phyloP scores from a whole-genome alignment of 768 basidiomycete species.

The Neoboletus brunneissimus region DNA sequence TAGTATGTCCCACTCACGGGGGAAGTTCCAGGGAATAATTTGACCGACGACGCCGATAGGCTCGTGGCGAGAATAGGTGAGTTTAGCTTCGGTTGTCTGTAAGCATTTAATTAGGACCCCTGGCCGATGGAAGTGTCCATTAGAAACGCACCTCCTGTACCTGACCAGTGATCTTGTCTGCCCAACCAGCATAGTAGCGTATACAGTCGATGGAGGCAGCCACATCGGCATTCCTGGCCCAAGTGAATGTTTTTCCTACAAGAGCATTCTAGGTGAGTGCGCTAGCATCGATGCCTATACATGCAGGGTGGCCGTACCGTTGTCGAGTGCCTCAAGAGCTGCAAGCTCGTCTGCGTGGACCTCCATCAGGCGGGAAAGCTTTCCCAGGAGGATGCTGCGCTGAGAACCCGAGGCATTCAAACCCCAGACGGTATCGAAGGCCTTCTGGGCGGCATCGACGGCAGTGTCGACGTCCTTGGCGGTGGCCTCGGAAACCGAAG shows the following conservation, averaged over 20 bases:
- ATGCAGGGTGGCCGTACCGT: constrained; percentile 36
- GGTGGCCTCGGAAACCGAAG: constrained; percentile 53
- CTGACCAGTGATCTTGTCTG: constrained; percentile 80
- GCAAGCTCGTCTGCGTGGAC: constrained; percentile 59
- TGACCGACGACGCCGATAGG: constrained; percentile 35
- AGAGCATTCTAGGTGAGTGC: neutral
- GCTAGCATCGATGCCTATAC: neutral
- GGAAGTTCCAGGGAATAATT: constrained; percentile 72
- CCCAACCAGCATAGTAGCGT: constrained; percentile 87
- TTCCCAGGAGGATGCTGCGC: constrained; percentile 56
- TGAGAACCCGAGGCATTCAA: constrained; percentile 49
- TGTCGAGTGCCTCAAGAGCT: constrained; percentile 72
- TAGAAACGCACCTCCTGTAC: constrained; percentile 50
- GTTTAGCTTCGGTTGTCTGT: constrained; percentile 29
- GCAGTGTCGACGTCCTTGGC: constrained; percentile 74
- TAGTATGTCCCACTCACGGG: constrained; percentile 31
- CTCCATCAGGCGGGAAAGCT: constrained; percentile 66
- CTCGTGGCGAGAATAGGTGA: constrained; percentile 18
- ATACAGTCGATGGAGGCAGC: constrained; percentile 35
- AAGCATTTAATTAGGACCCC: neutral
- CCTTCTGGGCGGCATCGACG: constrained; percentile 62
- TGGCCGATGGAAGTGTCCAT: no score
- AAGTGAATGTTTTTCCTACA: constrained; percentile 52
- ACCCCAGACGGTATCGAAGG: constrained; percentile 67
- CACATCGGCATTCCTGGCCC: constrained; percentile 51